A percentile compares a stretch with the other conserved stretches of the same genome.
phyloP scores from a whole-genome alignment of 2,329 filamentous ascomycete genomes.

The Epichloe brachyelytri region DNA sequence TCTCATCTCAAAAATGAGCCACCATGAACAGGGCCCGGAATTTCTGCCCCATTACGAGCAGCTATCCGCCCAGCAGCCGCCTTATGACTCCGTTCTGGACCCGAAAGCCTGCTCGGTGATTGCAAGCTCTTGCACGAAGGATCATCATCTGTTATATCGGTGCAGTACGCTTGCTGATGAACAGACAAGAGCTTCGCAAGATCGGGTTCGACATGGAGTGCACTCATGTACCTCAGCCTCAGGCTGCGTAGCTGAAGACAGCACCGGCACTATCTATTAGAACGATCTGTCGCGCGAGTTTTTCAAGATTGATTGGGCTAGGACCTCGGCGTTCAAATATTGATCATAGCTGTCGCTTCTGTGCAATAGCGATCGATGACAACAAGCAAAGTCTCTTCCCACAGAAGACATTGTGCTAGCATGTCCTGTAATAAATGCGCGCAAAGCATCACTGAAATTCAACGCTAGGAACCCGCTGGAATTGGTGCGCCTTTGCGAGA shows the following conservation, averaged over 20 bases:
- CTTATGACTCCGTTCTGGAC: not conserved
- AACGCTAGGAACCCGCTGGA: not conserved
- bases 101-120: not conserved
- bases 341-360: not conserved
- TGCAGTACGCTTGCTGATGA: no score
- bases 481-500: not conserved
- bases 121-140: not conserved
- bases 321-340: not conserved
- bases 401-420: not conserved
- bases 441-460: not conserved
- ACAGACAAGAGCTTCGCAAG: no score
- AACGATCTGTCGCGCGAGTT: no score
- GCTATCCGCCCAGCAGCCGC: not conserved
- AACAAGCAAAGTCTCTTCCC: not conserved
- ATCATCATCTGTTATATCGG: no score
- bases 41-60: not conserved
- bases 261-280: no score
- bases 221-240: no score
- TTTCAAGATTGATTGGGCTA: not conserved
- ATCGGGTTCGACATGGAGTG: no score
- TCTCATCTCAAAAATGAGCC: conserved; percentile 4
- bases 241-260: no score
- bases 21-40: not conserved
- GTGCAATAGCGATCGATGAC: not conserved
- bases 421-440: not conserved